Conservation (phyloP, 1,139 yeast genomes). For the Hyphopichia pseudoburtonii region DNA sequence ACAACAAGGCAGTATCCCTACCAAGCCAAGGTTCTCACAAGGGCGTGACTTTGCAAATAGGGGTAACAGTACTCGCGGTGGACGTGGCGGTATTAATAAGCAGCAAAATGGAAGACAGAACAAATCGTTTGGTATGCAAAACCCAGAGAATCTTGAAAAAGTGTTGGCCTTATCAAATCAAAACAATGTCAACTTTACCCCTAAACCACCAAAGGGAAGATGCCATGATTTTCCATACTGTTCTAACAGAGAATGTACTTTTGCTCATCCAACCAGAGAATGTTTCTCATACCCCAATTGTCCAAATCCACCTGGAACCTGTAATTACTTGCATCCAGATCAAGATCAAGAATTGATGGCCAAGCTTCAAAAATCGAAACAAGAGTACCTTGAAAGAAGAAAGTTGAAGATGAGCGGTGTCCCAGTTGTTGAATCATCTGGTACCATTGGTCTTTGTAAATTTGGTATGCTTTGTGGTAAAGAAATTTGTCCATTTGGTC, state of each 20-base stretch:
- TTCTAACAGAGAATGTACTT: constrained; percentile 62
- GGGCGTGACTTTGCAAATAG: constrained; percentile 6
- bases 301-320: constrained; percentile 76
- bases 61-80: constrained; percentile 7
- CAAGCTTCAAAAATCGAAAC: constrained; percentile 59
- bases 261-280: constrained; percentile 75
- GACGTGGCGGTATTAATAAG: constrained; percentile 11
- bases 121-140: constrained; percentile 34
- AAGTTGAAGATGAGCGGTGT: constrained; percentile 26
- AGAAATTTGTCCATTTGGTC: constrained; percentile 82
- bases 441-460: constrained; percentile 62
- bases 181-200: constrained; percentile 17
- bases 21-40: constrained; percentile 17
- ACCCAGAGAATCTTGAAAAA: constrained; percentile 40
- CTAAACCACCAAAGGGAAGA: constrained; percentile 58
- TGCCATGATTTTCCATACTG: constrained; percentile 83
- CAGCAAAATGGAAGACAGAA: constrained; percentile 13
- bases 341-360: constrained; percentile 74
- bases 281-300: constrained; percentile 82
- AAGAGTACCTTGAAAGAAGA: constrained; percentile 47
- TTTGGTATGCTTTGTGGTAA: constrained; percentile 74
- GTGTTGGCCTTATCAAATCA: constrained; percentile 36
- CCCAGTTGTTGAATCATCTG: constrained; percentile 25
- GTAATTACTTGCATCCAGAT: constrained; percentile 79
- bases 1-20: constrained; percentile 12